Base-by-base conservation (phyloP, 1,139 yeast genomes). In the Hanseniaspora sp. region DNA sequence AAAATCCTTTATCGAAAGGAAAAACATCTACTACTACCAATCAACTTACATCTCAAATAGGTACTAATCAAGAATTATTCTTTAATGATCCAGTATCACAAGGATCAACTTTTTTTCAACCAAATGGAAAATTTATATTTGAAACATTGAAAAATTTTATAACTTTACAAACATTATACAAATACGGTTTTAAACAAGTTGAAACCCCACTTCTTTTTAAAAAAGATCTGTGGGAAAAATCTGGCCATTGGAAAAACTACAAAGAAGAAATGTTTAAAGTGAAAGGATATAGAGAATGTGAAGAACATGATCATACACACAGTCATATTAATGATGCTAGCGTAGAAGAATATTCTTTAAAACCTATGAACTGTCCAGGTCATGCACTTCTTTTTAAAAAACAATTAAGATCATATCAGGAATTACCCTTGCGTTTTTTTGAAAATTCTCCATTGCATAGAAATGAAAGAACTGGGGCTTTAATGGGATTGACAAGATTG, bases 361-460 rank as follows among this genome's bases (percentile, higher is more conserved):
- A 92, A 68, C 98, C 98, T 30, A 92, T 92, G 98, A 94, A 92
- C 71, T 92, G 98, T 67, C 98, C 99, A 0, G 97, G 97, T 1
- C 99, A 94, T 67, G 94, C 98, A 66, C 67, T 92, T 56, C 80
- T 94, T 60, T 94, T 82, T 72, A 79, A 83, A 58, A 78, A 82
- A 59, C 81, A 85, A 60, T 95, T 88, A 57, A 79, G 95, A 61
- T 86, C 95, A 0, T 87, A 87, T 66, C 79, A 87, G 58, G 97
- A 94, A 62, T 71, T 94, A 56, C 99, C 99, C 5, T 74, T 90
- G 62, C 72, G 98, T 62, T 80, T 79, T 63, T 86, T 95, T 12
- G 99, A 94, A 69, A 92, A 90, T 63, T 87, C 95, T 49, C 94
- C 95, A 3, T 71, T 94, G 56, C 99, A 94, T 69, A 78, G 99